phyloP scores from a whole-genome alignment of 352 stramenopile species.

The Globisporangium sylvaticum region DNA sequence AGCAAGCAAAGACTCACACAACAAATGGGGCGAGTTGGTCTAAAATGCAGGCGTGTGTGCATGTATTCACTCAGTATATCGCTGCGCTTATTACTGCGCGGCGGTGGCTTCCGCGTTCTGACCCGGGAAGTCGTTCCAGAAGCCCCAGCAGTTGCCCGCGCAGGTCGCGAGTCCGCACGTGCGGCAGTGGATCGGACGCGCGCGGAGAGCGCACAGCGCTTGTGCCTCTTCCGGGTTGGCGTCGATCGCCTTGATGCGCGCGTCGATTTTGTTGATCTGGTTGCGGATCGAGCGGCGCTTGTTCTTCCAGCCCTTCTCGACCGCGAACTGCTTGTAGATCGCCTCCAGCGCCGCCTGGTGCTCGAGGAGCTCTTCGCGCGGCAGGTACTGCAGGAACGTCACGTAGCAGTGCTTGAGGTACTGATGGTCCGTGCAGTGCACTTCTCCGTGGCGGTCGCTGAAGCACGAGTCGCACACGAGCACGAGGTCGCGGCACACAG shows the following conservation, averaged over 20 bases:
- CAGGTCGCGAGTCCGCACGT: constrained; percentile 50
- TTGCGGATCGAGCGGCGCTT: constrained; percentile 68
- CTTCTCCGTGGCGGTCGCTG: constrained; percentile 47
- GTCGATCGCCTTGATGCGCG: constrained; percentile 37
- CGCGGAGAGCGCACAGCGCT: constrained; percentile 23
- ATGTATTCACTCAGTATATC: background rate
- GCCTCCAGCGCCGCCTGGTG: constrained; percentile 45
- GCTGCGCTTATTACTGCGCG: constrained; percentile 2
- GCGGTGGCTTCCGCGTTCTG: background rate
- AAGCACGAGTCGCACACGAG: constrained; percentile 69
- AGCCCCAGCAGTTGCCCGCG: constrained; percentile 71
- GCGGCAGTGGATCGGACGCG: constrained; percentile 57
- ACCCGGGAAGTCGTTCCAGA: constrained; percentile 53
- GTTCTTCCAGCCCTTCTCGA: constrained; percentile 67
- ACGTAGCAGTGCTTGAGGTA: constrained; percentile 70
- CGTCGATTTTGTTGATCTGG: constrained; percentile 58
- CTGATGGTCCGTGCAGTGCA: constrained; percentile 73
- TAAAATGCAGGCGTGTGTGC: background rate
- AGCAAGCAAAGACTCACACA: background rate
- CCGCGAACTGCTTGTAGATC: constrained; percentile 39
- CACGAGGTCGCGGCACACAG: constrained; percentile 65
- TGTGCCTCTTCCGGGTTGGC: constrained; percentile 36
- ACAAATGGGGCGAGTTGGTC: background rate
- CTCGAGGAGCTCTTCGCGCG: constrained; percentile 34
- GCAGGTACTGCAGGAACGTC: constrained; percentile 68